Percentiles rank a stretch among this genome's conserved stretches.
Evolutionary conservation across 441 rosid genomes (phyloP).

Genomic region (Pelargonium myrrhifolium): DNA sequence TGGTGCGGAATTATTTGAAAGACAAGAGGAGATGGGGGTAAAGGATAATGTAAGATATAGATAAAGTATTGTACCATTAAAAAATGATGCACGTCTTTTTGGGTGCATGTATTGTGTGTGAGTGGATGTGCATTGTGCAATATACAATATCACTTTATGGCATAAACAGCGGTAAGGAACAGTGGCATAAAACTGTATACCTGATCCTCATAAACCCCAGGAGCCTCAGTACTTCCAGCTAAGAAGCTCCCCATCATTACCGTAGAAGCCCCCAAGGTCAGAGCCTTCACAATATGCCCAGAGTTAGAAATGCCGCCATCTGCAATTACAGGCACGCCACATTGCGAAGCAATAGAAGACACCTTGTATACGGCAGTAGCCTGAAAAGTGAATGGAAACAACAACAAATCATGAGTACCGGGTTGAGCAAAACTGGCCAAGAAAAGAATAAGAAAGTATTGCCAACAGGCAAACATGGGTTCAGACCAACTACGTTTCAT

Average conservation of each 20-base stretch:
- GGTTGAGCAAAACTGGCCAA: no score
- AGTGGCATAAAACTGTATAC: conserved; percentile 25
- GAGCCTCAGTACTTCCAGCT: conserved; percentile 84
- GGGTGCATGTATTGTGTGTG: not conserved
- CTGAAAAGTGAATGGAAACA: conserved; percentile 30
- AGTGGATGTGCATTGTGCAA: not conserved
- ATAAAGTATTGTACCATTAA: not conserved
- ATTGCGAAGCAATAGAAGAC: conserved; percentile 61
- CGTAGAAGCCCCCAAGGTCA: conserved; percentile 73
- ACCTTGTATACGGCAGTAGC: conserved; percentile 94
- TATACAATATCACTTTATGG: not conserved
- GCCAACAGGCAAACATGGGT: not conserved
- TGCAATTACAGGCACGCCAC: conserved; percentile 72
- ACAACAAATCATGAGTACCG: not conserved
- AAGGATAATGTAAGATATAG: not conserved
- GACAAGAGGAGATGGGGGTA: not conserved
- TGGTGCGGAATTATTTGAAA: not conserved
- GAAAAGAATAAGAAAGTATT: not conserved
- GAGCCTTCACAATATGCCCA: conserved; percentile 81
- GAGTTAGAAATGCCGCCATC: conserved; percentile 94
- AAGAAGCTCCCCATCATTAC: conserved; percentile 93
- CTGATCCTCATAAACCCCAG: conserved; percentile 54
- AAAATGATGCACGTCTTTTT: not conserved
- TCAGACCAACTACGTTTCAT: not conserved
- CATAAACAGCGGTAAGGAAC: not conserved